Base-by-base conservation (phyloP, 1,139 yeast species). In the Tardiomyces blankii region DNA sequence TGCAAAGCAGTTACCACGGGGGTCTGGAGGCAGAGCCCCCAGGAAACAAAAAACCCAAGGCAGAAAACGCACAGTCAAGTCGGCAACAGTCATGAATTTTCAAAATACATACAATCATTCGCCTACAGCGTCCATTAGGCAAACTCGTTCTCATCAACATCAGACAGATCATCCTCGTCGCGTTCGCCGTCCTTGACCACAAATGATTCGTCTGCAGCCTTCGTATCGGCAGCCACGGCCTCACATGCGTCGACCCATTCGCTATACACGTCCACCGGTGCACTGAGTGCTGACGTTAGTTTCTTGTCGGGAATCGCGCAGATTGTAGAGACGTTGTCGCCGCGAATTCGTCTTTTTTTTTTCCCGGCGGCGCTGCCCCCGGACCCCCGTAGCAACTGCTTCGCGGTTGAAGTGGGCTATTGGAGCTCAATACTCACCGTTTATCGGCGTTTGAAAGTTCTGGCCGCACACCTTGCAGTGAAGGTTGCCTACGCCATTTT, bases 241-340 rank as follows among this genome's bases (percentile, higher is more conserved):
- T 91, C 98, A 62, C 96, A 91, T 1, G 97, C 98, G 69, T 91
- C 98, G 48, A 88, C 88, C 98, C 98, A 91, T 62, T 89, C 98
- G 44, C 95, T 84, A 62, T 91, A 91, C 21, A 91, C 86, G 64
- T 91, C 98, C 39, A 91, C 89, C 0, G 98, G 96, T 50, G 82
- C 89, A 0, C 88, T 78, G 47, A 83, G 70, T 13, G 72, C 69
- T 30, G 35, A 4, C 9, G n/a, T 30, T 21, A 21, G 25, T 21
- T 5, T 21, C 25, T n/a, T n/a, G n/a, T n/a, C n/a, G n/a, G n/a
- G n/a, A n/a, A n/a, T n/a, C n/a, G n/a, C n/a, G n/a, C n/a, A n/a
- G n/a, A n/a, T n/a, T n/a, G n/a, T n/a, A n/a, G n/a, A n/a, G n/a
- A n/a, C n/a, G n/a, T n/a, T n/a, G n/a, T n/a, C 25, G 7, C 7